phyloP scores from a whole-genome alignment of 768 basidiomycete genomes.

The Gelatoporia subvermispora region DNA sequence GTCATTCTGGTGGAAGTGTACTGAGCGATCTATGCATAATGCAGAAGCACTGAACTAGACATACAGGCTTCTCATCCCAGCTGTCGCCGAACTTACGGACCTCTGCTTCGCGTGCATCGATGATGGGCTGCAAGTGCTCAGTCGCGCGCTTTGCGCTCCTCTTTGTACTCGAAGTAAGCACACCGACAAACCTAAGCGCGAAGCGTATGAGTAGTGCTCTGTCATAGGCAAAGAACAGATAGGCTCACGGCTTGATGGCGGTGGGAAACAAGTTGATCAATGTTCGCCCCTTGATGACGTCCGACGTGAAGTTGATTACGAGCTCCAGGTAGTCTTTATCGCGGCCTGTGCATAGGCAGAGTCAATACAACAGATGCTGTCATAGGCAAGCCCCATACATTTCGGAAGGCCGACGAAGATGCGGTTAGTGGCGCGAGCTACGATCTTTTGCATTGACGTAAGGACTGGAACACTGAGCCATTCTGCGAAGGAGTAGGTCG shows the following conservation, averaged over 20 bases:
- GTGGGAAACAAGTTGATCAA: slow-evolving; percentile 27
- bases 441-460: slow-evolving; percentile 26
- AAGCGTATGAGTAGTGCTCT: background rate
- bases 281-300: slow-evolving; percentile 16
- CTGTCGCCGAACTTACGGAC: slow-evolving; percentile 5
- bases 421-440: slow-evolving; percentile 40
- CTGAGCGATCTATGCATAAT: background rate
- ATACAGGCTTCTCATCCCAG: slow-evolving; percentile 12
- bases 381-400: slow-evolving; percentile 29
- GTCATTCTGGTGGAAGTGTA: slow-evolving; percentile 19
- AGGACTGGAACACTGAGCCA: slow-evolving; percentile 32
- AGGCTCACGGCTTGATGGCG: slow-evolving; percentile 26
- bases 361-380: background rate
- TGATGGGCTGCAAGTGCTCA: slow-evolving; percentile 6
- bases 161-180: background rate
- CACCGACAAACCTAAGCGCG: background rate
- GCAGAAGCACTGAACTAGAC: background rate
- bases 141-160: background rate
- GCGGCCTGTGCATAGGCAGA: slow-evolving; percentile 28
- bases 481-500: slow-evolving; percentile 21
- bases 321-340: slow-evolving; percentile 32
- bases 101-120: slow-evolving; percentile 7
- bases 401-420: slow-evolving; percentile 45
- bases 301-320: slow-evolving; percentile 26
- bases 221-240: background rate